Evolutionary conservation across 352 stramenopile species (phyloP), one percentile per base, ranked within the genome.

Genomic region (Globisporangium polare): DNA sequence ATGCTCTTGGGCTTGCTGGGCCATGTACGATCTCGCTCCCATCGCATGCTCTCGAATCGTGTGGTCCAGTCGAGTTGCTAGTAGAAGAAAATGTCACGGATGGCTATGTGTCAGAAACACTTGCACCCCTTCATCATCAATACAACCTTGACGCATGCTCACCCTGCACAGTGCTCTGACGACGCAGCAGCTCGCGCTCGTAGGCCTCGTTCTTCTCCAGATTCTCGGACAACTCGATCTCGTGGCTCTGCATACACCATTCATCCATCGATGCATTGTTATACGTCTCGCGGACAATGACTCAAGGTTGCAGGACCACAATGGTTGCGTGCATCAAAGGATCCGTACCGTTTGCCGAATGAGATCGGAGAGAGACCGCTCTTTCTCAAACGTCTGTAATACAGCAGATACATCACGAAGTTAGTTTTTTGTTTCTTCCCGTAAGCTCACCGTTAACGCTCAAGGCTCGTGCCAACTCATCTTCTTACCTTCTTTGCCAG

Each of bases 191-290:
- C 22, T 89, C 72, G 26, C 84, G 72, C 55, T 90, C 82, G 33
- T 79, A 86, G 13, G 74, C 68, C 62, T 94, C 84, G 46, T 92
- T 92, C 31, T 88, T 83, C 59, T 89, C 84, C 52, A 94, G 57
- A 49, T 80, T 92, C 56, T 90, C 74, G 0, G 79, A 71, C 51
- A 94, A 63, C 52, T 86, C 77, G 29, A 94, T 85, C 65, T 92
- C 82, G 41, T 91, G 82, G 8, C 62, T 78, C 84, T 94, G n/a
- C 49, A 26, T 39, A 13, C 17, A n/a, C 37, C 37, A 43, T 20
- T 22, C 47, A 33, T 52, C 45, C 37, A 43, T 43, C 2, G 5
- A 12, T 13, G 3, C 37, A 43, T 20, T 20, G 20, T 20, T 2
- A 43, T 43, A 20, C 37, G 33, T 39, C 33, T 12, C 33, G 9